phyloP scores from a whole-genome alignment of 208 protist species.

The Leishmania tarentolae region DNA sequence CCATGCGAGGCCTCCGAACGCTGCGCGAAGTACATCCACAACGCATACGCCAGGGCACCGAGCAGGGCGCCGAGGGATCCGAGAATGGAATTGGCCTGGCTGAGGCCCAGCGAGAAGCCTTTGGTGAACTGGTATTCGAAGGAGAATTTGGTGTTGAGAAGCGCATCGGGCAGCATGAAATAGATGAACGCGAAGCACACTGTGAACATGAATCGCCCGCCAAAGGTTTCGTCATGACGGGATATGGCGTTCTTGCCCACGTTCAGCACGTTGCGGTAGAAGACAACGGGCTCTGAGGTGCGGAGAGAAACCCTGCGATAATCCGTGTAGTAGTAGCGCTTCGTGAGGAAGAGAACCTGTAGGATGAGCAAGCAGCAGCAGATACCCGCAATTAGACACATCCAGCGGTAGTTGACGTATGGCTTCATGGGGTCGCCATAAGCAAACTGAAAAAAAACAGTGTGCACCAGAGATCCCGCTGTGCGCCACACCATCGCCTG shows the following conservation, averaged over 20 bases:
- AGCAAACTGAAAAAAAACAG: conserved; percentile 17
- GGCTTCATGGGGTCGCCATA: not conserved
- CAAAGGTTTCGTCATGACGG: not conserved
- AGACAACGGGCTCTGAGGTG: conserved; percentile 9
- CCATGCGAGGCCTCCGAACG: conserved; percentile 18
- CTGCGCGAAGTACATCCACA: conserved; percentile 44
- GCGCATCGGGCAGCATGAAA: conserved; percentile 42
- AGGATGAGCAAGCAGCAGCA: conserved; percentile 28
- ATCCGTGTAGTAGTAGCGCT: conserved; percentile 33
- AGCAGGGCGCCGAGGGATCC: conserved; percentile 26
- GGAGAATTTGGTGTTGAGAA: conserved; percentile 20
- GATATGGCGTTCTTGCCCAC: conserved; percentile 10
- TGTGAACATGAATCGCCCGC: conserved; percentile 38
- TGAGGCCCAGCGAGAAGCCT: conserved; percentile 8
- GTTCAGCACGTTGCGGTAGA: conserved; percentile 12
- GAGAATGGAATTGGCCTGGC: conserved; percentile 23
- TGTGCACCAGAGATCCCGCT: conserved; percentile 23
- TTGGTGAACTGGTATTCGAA: conserved; percentile 9
- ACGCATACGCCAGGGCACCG: conserved; percentile 27
- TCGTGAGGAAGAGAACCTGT: conserved; percentile 30
- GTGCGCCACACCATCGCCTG: conserved; percentile 50
- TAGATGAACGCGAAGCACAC: conserved; percentile 52
- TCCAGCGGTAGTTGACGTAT: conserved; percentile 26
- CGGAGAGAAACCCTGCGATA: conserved; percentile 10
- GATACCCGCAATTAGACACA: conserved; percentile 30